Evolutionary conservation across 2,329 filamentous ascomycete genomes (phyloP).

Genomic region (Ascochyta rabiei): DNA sequence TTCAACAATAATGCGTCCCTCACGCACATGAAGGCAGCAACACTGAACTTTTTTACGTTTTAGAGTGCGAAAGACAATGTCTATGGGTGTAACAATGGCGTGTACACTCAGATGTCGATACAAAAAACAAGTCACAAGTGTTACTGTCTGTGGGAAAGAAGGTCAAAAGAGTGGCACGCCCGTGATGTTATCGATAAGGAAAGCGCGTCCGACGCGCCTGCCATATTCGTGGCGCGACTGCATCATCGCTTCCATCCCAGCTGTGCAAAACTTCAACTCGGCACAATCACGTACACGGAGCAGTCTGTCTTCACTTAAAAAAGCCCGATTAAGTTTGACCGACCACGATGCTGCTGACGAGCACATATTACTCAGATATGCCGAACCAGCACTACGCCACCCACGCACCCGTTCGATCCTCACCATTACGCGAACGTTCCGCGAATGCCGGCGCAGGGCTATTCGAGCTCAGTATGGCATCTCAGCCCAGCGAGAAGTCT

Average conservation of each 20-base stretch:
- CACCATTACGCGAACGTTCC: slow-evolving; percentile 54
- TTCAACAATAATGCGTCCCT: too few relatives aligned
- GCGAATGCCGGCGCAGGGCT: slow-evolving; percentile 41
- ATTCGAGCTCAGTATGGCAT: slow-evolving; percentile 40
- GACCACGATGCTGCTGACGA: slow-evolving; percentile 38
- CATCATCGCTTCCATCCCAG: slow-evolving; percentile 4
- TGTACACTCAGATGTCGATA: too few relatives aligned
- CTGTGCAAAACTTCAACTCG: background rate
- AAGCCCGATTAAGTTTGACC: background rate
- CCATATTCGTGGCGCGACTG: slow-evolving; percentile 14
- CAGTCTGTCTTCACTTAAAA: background rate
- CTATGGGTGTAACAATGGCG: too few relatives aligned
- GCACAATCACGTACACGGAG: background rate
- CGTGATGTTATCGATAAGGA: slow-evolving; percentile 20
- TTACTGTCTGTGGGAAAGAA: too few relatives aligned
- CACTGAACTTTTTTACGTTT: too few relatives aligned
- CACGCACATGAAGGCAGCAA: too few relatives aligned
- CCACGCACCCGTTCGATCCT: slow-evolving; percentile 46
- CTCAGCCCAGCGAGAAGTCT: slow-evolving; percentile 27
- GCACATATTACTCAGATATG: slow-evolving; percentile 27
- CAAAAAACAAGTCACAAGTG: too few relatives aligned
- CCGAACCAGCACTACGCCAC: slow-evolving; percentile 33
- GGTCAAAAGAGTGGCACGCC: background rate
- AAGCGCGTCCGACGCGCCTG: slow-evolving; percentile 16
- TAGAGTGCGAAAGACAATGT: too few relatives aligned